Percentiles rank a stretch among this genome's conserved stretches.
These are phyloP conservation scores for Rheum nobile DNA, from an alignment of 148 eudicot species.

Conservation along the genomic window DNA sequence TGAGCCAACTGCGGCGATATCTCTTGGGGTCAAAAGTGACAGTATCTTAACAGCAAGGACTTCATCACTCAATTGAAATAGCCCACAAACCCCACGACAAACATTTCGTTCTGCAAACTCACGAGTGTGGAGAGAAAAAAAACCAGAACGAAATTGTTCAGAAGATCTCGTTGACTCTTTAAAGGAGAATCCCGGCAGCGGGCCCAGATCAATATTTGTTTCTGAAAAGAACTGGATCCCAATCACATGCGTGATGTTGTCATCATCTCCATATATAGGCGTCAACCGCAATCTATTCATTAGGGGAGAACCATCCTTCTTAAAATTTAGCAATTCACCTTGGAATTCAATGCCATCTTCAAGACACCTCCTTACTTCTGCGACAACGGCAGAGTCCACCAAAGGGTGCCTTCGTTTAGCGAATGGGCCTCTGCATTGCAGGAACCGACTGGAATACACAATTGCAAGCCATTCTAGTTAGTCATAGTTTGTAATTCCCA, in stretches of 20 bases:
- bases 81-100: constrained; percentile 54
- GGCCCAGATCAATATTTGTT: constrained; percentile 66
- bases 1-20: constrained; percentile 81
- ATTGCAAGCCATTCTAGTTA: not conserved
- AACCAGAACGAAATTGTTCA: constrained; percentile 41
- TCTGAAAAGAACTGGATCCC: constrained; percentile 79
- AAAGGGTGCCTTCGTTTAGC: constrained; percentile 94
- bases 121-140: constrained; percentile 28
- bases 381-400: constrained; percentile 69
- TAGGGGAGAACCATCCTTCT: constrained; percentile 85
- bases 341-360: constrained; percentile 80
- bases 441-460: constrained; percentile 62
- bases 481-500: not conserved
- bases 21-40: constrained; percentile 76
- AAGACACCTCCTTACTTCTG: constrained; percentile 86
- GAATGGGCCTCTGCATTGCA: constrained; percentile 98
- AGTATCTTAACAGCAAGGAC: constrained; percentile 66
- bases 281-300: constrained; percentile 76
- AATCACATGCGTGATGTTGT: constrained; percentile 64
- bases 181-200: constrained; percentile 44
- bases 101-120: constrained; percentile 28
- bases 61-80: constrained; percentile 75
- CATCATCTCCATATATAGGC: constrained; percentile 87
- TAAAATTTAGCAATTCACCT: constrained; percentile 79
- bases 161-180: constrained; percentile 41